These are phyloP conservation scores for Suhomyces maxii DNA, from an alignment of 1,139 yeast species.

Conservation along the genomic window DNA sequence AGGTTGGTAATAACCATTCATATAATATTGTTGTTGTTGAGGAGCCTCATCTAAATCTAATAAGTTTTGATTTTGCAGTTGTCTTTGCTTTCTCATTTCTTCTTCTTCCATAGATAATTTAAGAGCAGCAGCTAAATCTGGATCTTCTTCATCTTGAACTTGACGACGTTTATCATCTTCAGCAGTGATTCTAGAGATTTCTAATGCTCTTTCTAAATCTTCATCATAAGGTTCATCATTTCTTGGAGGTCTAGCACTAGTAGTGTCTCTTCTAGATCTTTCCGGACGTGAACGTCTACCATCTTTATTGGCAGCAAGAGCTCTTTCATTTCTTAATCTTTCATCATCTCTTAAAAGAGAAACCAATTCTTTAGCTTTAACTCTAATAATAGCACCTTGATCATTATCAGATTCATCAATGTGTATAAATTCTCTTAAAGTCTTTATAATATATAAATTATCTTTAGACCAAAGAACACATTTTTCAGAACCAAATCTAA, in stretches of 20 bases:
- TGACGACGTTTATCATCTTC: conserved; percentile 60
- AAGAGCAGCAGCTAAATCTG: conserved; percentile 78
- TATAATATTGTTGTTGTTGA: conserved; percentile 30
- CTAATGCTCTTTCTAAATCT: conserved; percentile 83
- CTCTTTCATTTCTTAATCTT: conserved; percentile 73
- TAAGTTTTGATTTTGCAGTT: conserved; percentile 50
- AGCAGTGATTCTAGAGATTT: conserved; percentile 79
- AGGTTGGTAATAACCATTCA: conserved; percentile 38
- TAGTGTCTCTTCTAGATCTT: conserved; percentile 21
- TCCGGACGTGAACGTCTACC: conserved; percentile 21
- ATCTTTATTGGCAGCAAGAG: conserved; percentile 31
- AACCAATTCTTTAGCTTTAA: conserved; percentile 89
- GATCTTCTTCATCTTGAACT: conserved; percentile 53
- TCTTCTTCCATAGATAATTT: conserved; percentile 87
- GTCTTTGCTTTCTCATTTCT: conserved; percentile 61
- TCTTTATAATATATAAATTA: conserved; percentile 84
- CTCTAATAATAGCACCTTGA: conserved; percentile 87
- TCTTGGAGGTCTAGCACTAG: conserved; percentile 14
- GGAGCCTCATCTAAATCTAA: conserved; percentile 53
- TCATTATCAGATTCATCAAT: conserved; percentile 79
- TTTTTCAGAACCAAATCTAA: conserved; percentile 84
- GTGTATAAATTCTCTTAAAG: conserved; percentile 86
- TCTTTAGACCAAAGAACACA: conserved; percentile 95
- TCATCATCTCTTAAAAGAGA: conserved; percentile 80
- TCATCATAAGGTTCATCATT: conserved; percentile 61